Conservation (phyloP, 2,329 filamentous ascomycete species). For the Aspergillus chevalieri region DNA sequence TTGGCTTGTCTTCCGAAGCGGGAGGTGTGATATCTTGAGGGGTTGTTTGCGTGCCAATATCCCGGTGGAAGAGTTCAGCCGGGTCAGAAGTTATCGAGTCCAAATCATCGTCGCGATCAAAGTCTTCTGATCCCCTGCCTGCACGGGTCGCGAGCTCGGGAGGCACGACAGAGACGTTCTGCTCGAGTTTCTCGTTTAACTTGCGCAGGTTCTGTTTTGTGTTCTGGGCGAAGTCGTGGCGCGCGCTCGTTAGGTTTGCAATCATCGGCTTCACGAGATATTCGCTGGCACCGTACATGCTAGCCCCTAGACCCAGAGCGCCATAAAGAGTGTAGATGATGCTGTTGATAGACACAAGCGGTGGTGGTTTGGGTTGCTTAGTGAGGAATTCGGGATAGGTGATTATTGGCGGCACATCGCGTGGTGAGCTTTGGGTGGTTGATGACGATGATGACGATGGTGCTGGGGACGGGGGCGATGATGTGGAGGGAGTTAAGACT, state of each 20-base stretch:
- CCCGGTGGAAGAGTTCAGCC: conserved; percentile 58
- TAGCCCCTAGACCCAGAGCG: conserved; percentile 49
- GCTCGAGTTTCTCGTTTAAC: conserved; percentile 52
- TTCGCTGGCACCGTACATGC: conserved; percentile 54
- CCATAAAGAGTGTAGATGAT: conserved; percentile 53
- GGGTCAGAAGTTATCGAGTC: conserved; percentile 52
- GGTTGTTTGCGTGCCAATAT: conserved; percentile 58
- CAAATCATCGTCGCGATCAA: conserved; percentile 30
- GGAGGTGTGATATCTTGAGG: conserved; percentile 27
- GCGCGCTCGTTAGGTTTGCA: conserved; percentile 46
- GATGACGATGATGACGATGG: conserved; percentile 8
- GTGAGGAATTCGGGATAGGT: conserved; percentile 62
- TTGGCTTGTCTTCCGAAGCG: conserved; percentile 6
- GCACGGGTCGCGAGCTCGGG: conserved; percentile 23
- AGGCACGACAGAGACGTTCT: conserved; percentile 49
- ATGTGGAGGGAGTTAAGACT: conserved; percentile 4
- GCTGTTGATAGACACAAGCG: conserved; percentile 53
- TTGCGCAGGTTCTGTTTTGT: conserved; percentile 47
- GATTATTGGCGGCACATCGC: conserved; percentile 55
- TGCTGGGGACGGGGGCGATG: conserved; percentile 5
- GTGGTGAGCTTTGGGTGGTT: conserved; percentile 10
- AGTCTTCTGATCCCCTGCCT: conserved; percentile 13
- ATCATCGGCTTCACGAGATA: conserved; percentile 56
- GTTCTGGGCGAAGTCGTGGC: conserved; percentile 53
- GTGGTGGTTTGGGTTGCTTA: conserved; percentile 53